phyloP scores from a whole-genome alignment of 257 asterid genomes.

The Pogostemon cablin region DNA sequence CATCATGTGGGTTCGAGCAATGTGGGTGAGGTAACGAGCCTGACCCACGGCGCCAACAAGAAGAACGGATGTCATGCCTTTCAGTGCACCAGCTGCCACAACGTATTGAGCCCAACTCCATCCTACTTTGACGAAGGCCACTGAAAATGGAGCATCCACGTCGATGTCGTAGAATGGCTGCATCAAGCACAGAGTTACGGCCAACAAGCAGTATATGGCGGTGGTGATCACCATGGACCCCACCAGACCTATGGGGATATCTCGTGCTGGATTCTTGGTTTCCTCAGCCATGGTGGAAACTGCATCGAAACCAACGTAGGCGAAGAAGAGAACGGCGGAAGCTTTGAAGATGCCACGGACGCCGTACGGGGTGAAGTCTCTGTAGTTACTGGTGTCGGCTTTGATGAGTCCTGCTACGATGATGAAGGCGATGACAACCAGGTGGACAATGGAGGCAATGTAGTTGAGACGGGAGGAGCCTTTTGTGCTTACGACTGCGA shows the following conservation, averaged over 20 bases:
- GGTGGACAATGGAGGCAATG: conserved; percentile 58
- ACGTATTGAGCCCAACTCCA: conserved; percentile 65
- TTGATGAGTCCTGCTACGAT: conserved; percentile 50
- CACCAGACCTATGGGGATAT: conserved; percentile 63
- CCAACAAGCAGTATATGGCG: conserved; percentile 47
- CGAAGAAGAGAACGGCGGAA: conserved; percentile 58
- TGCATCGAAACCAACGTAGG: conserved; percentile 64
- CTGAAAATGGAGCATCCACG: conserved; percentile 47
- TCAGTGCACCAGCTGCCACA: conserved; percentile 60
- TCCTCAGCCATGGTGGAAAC: conserved; percentile 76
- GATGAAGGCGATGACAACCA: conserved; percentile 54
- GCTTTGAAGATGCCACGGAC: conserved; percentile 55
- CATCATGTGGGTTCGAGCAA: conserved; percentile 64
- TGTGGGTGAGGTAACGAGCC: conserved; percentile 66
- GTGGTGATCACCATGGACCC: conserved; percentile 65
- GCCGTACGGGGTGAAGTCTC: conserved; percentile 44
- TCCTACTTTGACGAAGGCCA: conserved; percentile 50
- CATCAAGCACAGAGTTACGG: conserved; percentile 55
- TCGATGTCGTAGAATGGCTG: conserved; percentile 44
- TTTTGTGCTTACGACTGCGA: conserved; percentile 58
- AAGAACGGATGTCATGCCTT: conserved; percentile 63
- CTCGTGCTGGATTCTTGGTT: conserved; percentile 52
- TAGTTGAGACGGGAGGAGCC: conserved; percentile 64
- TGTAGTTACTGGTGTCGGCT: conserved; percentile 49
- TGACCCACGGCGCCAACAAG: conserved; percentile 60